Percentiles rank a stretch among this genome's conserved stretches.
Conservation (phyloP, 257 asterid genomes). For the Misopates orontium region DNA sequence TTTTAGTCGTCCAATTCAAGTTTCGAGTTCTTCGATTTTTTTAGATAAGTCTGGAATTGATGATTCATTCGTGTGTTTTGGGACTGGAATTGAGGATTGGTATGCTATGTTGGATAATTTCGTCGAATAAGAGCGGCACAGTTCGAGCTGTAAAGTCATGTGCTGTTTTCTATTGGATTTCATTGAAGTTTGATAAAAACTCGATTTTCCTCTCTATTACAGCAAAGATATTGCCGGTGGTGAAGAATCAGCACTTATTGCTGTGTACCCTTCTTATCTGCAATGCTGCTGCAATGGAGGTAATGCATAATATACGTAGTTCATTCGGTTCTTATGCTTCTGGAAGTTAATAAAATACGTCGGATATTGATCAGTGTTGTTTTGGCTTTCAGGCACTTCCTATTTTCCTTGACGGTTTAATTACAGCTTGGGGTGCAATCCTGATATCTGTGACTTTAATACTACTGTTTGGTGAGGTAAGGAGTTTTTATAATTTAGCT, state of each 20-base stretch:
- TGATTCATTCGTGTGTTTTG: no score
- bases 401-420: constrained; percentile 73
- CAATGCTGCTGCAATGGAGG: constrained; percentile 77
- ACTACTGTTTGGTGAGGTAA: constrained; percentile 97
- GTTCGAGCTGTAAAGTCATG: no score
- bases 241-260: constrained; percentile 68
- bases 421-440: constrained; percentile 87
- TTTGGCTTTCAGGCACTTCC: constrained; percentile 81
- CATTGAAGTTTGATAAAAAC: no score
- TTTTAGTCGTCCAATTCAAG: no score
- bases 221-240: constrained; percentile 58
- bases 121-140: no score
- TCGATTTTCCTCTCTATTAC: no score
- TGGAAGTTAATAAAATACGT: background rate
- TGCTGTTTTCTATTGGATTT: no score
- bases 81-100: no score
- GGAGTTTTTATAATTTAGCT: background rate
- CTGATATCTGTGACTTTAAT: constrained; percentile 90
- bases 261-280: constrained; percentile 70
- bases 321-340: constrained; percentile 10
- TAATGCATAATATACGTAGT: no score
- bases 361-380: constrained; percentile 13
- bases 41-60: no score
- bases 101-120: no score
- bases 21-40: no score